Evolutionary conservation across 148 eudicot species (phyloP), one percentile per base, ranked within the genome.

Genomic region (Silene conica): DNA sequence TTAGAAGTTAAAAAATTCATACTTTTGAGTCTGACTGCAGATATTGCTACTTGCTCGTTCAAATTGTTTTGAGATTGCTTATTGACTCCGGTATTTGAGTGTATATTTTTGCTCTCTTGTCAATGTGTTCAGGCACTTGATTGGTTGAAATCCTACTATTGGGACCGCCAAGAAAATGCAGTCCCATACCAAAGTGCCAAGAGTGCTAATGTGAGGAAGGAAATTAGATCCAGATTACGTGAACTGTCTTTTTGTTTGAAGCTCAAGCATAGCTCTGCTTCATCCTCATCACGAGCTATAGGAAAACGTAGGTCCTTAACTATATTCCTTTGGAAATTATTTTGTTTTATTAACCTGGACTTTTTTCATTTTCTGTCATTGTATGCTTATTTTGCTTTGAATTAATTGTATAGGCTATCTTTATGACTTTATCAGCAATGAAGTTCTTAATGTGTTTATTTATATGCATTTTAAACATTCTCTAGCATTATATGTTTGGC

Each of bases 71-170:
- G 25, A 41, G 25, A 22, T 41, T 43, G 34, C 57, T 70, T 38
- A 54, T 75, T 25, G 34, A 20, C 19, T 63, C 26, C 20, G 46
- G 46, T 57, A n/a, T 55, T 48, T 25, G 34, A 14, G 25, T 46
- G 43, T 4, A 5, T 8, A 12, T 55, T 59, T 67, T 45, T 50
- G 19, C 56, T 26, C 41, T 60, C 58, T 41, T 73, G 54, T 64
- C n/a, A 23, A 65, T 57, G 20, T 74, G 80, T 80, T 65, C 87
- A 93, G 98, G 98, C 97, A 70, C 87, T 94, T 72, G 80, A 84
- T 74, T 94, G 97, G 97, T 81, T 94, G 81, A 86, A 88, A 76
- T 85, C 86, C 58, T 85, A 87, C 74, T 94, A 94, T 71, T 94
- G 98, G 98, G 90, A 89, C 77, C 88, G 91, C 75, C 98, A 94